phyloP scores from a whole-genome alignment of 1,284 basidiomycete genomes.

The Dichomitus squalens region DNA sequence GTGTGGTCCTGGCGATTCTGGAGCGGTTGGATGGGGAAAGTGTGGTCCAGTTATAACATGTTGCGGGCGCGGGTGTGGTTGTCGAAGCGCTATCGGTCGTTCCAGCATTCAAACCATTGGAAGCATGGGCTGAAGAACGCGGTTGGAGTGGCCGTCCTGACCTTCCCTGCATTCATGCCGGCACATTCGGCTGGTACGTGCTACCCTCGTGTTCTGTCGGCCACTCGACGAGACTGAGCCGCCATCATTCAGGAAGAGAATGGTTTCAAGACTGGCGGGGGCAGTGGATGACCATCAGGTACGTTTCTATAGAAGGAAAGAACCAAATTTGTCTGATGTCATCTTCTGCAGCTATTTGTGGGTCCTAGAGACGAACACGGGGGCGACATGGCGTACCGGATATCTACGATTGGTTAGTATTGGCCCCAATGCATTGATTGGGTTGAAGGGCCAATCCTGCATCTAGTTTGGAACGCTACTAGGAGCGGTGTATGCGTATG shows the following conservation, averaged over 20 bases:
- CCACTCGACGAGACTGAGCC: background rate
- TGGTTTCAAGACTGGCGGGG: conserved; percentile 45
- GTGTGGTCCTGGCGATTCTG: conserved; percentile 13
- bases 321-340: background rate
- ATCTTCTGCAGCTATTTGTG: conserved; percentile 40
- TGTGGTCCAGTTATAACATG: conserved; percentile 39
- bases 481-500: conserved; percentile 49
- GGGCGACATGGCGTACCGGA: conserved; percentile 51
- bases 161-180: conserved; percentile 49
- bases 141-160: conserved; percentile 44
- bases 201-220: background rate
- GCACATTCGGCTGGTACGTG: conserved; percentile 36
- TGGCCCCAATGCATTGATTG: no score
- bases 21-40: conserved; percentile 12
- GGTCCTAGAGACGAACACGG: conserved; percentile 55
- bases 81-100: conserved; percentile 35
- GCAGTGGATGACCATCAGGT: conserved; percentile 53
- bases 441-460: background rate
- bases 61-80: conserved; percentile 38
- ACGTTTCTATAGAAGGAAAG: background rate
- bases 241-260: conserved; percentile 30
- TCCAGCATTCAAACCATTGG: conserved; percentile 45
- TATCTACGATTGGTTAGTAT: conserved; percentile 47
- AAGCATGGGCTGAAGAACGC: conserved; percentile 52
- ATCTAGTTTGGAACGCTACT: conserved; percentile 45